A percentile compares a stretch with the other conserved stretches of the same genome.
Conservation (phyloP, 2,329 filamentous ascomycete species). For the Phaeosphaeria sp. region DNA sequence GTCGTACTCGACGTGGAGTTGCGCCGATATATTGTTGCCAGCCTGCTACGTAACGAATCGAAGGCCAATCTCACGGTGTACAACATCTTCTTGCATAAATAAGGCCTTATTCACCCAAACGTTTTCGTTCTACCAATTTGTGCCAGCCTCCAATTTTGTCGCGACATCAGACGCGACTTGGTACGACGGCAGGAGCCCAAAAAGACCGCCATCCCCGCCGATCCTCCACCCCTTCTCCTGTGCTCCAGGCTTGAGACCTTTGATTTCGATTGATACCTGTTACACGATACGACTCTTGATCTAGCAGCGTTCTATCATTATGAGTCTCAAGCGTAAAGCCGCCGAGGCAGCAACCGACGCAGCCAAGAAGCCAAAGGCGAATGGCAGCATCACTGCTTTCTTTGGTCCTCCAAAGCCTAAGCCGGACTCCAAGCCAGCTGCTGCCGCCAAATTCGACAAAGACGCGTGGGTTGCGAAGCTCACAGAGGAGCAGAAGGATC, state of each 20-base stretch:
- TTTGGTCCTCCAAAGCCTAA: slow-evolving; percentile 69
- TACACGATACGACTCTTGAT: background rate
- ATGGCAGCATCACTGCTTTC: slow-evolving; percentile 87
- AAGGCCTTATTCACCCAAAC: background rate
- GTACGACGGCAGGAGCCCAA: background rate
- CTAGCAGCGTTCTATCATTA: slow-evolving; percentile 24
- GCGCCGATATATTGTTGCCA: slow-evolving; percentile 6
- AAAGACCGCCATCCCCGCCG: background rate
- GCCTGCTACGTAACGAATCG: slow-evolving; percentile 1
- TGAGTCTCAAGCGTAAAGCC: slow-evolving; percentile 61
- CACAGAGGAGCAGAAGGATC: slow-evolving; percentile 78
- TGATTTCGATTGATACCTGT: background rate
- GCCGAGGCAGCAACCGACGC: slow-evolving; percentile 53
- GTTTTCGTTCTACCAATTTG: background rate
- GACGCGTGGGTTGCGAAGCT: slow-evolving; percentile 84
- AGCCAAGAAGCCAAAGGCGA: slow-evolving; percentile 61
- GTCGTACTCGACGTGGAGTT: slow-evolving; percentile 15
- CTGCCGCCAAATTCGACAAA: slow-evolving; percentile 74
- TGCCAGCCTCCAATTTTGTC: background rate
- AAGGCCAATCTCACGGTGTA: slow-evolving; percentile 5
- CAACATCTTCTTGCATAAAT: background rate
- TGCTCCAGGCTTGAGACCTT: background rate
- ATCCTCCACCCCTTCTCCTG: background rate
- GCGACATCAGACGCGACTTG: background rate
- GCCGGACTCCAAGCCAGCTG: slow-evolving; percentile 25